Evolutionary conservation across 352 stramenopile genomes (phyloP).

Genomic region (Pythium phragmiticola): DNA sequence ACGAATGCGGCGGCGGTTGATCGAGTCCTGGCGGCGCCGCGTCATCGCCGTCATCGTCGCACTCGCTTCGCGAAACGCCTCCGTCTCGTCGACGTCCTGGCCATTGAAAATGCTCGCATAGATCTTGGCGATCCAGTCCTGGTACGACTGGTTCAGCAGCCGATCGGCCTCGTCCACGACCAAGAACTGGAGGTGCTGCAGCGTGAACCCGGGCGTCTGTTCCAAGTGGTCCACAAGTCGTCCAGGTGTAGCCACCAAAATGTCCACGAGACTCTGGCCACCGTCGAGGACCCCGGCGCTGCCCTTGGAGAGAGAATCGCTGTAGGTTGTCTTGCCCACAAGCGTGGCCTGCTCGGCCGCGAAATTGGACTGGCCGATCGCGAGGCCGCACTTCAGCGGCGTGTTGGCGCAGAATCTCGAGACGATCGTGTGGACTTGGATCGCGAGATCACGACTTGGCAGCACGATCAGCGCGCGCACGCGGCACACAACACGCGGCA

Average conservation of each 20-base stretch:
- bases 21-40: constrained; percentile 70
- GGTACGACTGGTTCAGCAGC: constrained; percentile 96
- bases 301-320: constrained; percentile 31
- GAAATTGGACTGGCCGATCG: constrained; percentile 92
- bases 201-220: constrained; percentile 95
- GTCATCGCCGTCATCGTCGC: constrained; percentile 37
- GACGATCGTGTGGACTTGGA: constrained; percentile 87
- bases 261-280: constrained; percentile 90
- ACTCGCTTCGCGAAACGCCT: constrained; percentile 16
- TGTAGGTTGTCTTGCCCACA: constrained; percentile 31
- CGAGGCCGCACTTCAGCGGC: constrained; percentile 86
- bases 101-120: constrained; percentile 81
- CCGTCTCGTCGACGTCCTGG: constrained; percentile 44
- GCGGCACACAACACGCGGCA: constrained; percentile 74
- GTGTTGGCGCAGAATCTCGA: constrained; percentile 63
- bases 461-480: constrained; percentile 95
- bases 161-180: constrained; percentile 98
- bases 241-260: constrained; percentile 97
- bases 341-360: constrained; percentile 71
- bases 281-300: constrained; percentile 42
- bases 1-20: constrained; percentile 74
- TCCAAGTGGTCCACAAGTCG: constrained; percentile 96
- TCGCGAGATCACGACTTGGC: constrained; percentile 94
- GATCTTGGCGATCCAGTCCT: constrained; percentile 96
- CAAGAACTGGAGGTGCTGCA: constrained; percentile 96